These are phyloP conservation scores for Amanita muscaria DNA, from an alignment of 768 basidiomycete species.

Conservation along the genomic window DNA sequence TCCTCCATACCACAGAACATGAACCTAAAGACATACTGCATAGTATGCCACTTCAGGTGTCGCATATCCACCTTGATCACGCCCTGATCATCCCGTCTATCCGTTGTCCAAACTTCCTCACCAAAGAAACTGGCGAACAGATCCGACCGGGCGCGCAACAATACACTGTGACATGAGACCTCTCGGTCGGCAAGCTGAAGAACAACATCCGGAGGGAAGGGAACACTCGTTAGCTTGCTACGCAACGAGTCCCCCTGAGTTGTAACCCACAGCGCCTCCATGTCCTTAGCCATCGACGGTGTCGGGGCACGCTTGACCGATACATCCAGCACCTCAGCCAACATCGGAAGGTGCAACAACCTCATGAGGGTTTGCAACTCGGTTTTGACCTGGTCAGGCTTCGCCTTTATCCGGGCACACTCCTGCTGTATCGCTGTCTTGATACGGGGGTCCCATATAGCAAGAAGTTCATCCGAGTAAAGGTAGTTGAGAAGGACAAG, in stretches of 20 bases:
- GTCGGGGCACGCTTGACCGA: constrained; percentile 47
- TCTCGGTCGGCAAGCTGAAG: constrained; percentile 60
- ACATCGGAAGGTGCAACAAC: constrained; percentile 46
- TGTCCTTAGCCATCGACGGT: constrained; percentile 41
- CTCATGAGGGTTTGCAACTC: constrained; percentile 57
- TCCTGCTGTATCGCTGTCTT: constrained; percentile 32
- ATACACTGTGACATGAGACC: constrained; percentile 57
- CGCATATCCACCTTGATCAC: constrained; percentile 56
- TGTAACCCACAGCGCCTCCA: constrained; percentile 39
- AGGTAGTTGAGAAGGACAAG: constrained; percentile 76
- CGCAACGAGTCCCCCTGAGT: constrained; percentile 11
- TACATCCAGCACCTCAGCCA: constrained; percentile 48
- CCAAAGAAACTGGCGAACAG: constrained; percentile 84
- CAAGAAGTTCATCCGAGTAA: constrained; percentile 79
- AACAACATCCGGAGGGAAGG: constrained; percentile 56
- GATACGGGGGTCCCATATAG: constrained; percentile 78
- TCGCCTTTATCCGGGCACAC: constrained; percentile 31
- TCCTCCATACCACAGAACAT: constrained; percentile 65
- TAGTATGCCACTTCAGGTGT: constrained; percentile 66
- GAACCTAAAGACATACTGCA: constrained; percentile 68
- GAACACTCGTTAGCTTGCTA: background rate
- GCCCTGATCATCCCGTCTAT: constrained; percentile 45
- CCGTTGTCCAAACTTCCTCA: constrained; percentile 70
- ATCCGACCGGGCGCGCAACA: constrained; percentile 76
- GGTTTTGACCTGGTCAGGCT: constrained; percentile 40